Evolutionary conservation across 1,284 basidiomycete genomes (phyloP).

Genomic region (Heterobasidion annosum): DNA sequence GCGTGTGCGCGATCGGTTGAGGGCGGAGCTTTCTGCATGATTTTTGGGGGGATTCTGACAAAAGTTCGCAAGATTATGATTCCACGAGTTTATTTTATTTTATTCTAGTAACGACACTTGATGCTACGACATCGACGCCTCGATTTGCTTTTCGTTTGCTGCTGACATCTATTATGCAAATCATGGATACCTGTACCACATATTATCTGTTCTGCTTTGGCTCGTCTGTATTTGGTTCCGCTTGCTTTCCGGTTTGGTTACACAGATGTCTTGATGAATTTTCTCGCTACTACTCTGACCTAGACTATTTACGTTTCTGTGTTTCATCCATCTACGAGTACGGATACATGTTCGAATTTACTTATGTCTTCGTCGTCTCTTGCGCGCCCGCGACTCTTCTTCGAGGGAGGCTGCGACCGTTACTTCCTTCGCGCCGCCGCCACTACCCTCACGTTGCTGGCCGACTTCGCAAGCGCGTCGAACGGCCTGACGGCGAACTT

Average conservation of each 20-base stretch:
- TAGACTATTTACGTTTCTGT: too few relatives aligned
- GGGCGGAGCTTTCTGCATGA: conserved; percentile 17
- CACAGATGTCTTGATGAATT: too few relatives aligned
- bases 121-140: too few relatives aligned
- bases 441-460: background rate
- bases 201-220: too few relatives aligned
- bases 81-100: background rate
- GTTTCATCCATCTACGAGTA: background rate
- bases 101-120: background rate
- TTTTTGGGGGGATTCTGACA: background rate
- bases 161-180: too few relatives aligned
- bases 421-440: background rate
- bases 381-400: background rate
- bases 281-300: too few relatives aligned
- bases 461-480: conserved; percentile 25
- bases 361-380: background rate
- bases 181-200: too few relatives aligned
- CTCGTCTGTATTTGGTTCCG: too few relatives aligned
- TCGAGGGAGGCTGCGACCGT: background rate
- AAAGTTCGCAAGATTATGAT: background rate
- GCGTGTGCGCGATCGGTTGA: conserved; percentile 38
- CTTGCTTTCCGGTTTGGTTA: too few relatives aligned
- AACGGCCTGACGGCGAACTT: conserved; percentile 53
- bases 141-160: too few relatives aligned
- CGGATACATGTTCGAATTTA: background rate